phyloP scores from a whole-genome alignment of 139 green algal species.

The Gonium pectorale region DNA sequence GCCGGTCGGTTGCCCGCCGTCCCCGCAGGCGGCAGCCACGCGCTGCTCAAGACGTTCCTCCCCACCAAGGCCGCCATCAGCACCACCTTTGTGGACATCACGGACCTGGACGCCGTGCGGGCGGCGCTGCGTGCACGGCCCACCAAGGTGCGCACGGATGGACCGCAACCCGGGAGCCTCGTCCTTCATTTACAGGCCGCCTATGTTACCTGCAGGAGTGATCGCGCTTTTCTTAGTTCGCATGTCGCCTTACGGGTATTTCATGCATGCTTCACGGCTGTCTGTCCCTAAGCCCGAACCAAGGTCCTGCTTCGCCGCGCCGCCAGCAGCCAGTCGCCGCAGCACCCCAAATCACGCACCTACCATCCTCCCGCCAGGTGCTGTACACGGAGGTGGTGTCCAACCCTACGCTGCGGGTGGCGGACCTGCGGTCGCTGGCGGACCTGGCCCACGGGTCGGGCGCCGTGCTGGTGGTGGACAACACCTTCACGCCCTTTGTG shows the following conservation, averaged over 20 bases:
- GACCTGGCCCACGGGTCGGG: conserved; percentile 58
- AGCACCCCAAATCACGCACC: too few relatives aligned
- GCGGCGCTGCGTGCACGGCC: conserved; percentile 54
- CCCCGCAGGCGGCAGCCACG: conserved; percentile 70
- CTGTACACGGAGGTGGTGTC: conserved; percentile 75
- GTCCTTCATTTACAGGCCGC: too few relatives aligned
- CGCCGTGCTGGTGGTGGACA: conserved; percentile 80
- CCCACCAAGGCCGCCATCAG: conserved; percentile 70
- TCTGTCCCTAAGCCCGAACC: too few relatives aligned
- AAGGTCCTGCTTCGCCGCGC: too few relatives aligned
- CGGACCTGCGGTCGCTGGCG: conserved; percentile 71
- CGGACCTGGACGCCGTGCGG: conserved; percentile 65
- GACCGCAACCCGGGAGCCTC: too few relatives aligned
- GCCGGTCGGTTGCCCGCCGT: too few relatives aligned
- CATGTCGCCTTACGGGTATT: too few relatives aligned
- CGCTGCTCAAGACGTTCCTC: conserved; percentile 72
- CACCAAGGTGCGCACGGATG: conserved; percentile 65
- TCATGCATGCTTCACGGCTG: too few relatives aligned
- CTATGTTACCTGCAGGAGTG: too few relatives aligned
- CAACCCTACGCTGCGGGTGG: conserved; percentile 80
- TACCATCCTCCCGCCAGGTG: too few relatives aligned
- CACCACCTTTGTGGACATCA: conserved; percentile 79
- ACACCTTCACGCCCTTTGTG: conserved; percentile 80
- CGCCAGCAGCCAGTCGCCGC: too few relatives aligned
- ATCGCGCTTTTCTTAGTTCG: too few relatives aligned